Evolutionary conservation across 352 stramenopile species (phyloP).

Genomic region (Globisporangium polare): DNA sequence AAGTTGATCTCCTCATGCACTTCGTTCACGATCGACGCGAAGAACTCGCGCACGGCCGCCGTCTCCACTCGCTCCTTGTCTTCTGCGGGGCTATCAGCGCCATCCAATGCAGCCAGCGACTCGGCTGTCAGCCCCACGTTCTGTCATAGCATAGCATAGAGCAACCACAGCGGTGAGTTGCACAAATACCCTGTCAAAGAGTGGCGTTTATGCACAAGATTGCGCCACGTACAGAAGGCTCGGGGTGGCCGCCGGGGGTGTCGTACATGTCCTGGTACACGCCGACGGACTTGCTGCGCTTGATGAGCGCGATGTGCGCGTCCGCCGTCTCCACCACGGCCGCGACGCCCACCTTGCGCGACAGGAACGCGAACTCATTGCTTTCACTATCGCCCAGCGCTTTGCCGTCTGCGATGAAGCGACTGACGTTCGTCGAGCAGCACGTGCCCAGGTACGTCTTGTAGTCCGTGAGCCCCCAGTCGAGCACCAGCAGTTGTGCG

Average conservation of each 20-base stretch:
- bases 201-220: background rate
- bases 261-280: constrained; percentile 74
- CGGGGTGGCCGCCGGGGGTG: constrained; percentile 75
- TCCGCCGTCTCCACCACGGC: constrained; percentile 64
- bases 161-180: background rate
- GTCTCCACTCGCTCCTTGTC: constrained; percentile 22
- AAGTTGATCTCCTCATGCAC: constrained; percentile 82
- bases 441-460: constrained; percentile 74
- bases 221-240: constrained; percentile 36
- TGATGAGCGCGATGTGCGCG: constrained; percentile 57
- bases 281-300: constrained; percentile 57
- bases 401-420: constrained; percentile 34
- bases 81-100: too few species aligned
- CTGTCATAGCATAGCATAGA: constrained; percentile 6
- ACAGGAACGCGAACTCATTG: constrained; percentile 57
- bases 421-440: constrained; percentile 36
- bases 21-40: constrained; percentile 68
- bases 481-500: constrained; percentile 24
- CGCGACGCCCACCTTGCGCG: constrained; percentile 76
- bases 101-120: constrained; percentile 19
- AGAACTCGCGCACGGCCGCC: constrained; percentile 43
- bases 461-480: constrained; percentile 68
- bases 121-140: constrained; percentile 32
- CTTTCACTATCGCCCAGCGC: background rate
- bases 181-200: background rate